Conservation (phyloP, 164 flowering plant species). For the Paratinospora sagittata region DNA sequence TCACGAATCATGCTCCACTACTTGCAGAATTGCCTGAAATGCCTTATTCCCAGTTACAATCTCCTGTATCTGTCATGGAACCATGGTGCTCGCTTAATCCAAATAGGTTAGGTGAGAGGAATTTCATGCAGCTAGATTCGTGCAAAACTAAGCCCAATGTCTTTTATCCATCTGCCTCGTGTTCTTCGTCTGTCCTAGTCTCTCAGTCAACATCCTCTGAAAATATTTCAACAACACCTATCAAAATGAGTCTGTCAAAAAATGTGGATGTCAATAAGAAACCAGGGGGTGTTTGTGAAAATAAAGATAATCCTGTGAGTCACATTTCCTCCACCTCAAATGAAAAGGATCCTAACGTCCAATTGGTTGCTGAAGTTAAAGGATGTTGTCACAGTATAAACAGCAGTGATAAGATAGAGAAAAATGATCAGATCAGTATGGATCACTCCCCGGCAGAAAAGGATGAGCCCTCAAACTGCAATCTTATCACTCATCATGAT, state of each 20-base stretch:
- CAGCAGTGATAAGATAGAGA: conserved; percentile 13
- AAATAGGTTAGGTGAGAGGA: conserved; percentile 8
- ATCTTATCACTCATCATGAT: conserved; percentile 20
- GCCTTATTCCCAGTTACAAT: conserved; percentile 10
- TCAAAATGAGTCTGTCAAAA: conserved; percentile 3
- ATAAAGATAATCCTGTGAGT: conserved; percentile 8
- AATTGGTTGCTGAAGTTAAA: neutral
- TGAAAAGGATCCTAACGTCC: conserved; percentile 6
- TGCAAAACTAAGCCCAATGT: conserved; percentile 10
- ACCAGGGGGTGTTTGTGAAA: conserved; percentile 11
- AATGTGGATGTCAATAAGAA: conserved; percentile 12
- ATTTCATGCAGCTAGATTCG: conserved; percentile 13
- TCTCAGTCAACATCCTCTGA: conserved; percentile 17
- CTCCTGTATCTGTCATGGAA: neutral
- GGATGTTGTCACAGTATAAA: conserved; percentile 21
- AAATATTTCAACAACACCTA: conserved; percentile 5
- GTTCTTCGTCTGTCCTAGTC: conserved; percentile 16
- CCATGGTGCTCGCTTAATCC: conserved; percentile 14
- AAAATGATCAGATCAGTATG: conserved; percentile 11
- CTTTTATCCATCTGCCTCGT: neutral
- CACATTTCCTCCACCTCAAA: conserved; percentile 6
- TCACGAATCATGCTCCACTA: neutral
- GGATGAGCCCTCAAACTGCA: conserved; percentile 13
- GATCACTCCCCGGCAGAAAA: conserved; percentile 14
- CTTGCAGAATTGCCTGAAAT: conserved; percentile 11